A percentile compares a stretch with the other conserved stretches of the same genome.
phyloP scores from a whole-genome alignment of 768 basidiomycete genomes.

The Pluteus cervinus region DNA sequence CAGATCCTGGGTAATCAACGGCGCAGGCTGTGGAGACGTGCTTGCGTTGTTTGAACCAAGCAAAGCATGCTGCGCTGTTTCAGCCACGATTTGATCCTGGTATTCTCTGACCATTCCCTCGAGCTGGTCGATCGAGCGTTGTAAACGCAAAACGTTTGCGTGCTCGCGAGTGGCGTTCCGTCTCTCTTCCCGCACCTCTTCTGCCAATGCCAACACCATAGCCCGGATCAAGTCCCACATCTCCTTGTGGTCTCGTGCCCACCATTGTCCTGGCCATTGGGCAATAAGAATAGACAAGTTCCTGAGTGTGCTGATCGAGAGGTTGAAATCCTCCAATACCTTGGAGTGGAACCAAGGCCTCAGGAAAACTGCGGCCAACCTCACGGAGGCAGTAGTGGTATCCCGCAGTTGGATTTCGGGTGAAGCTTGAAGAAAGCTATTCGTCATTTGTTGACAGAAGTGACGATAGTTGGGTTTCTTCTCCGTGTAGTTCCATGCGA shows the following conservation, averaged over 20 bases:
- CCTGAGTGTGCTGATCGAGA: constrained; percentile 28
- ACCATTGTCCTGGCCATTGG: constrained; percentile 65
- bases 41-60: too few species aligned
- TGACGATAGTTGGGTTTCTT: constrained; percentile 58
- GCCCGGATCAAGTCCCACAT: constrained; percentile 52
- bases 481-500: constrained; percentile 51
- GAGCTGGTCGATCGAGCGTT: constrained; percentile 43
- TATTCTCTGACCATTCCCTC: constrained; percentile 25
- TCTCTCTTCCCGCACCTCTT: constrained; percentile 54
- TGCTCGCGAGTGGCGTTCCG: constrained; percentile 22
- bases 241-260: constrained; percentile 60
- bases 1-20: too few species aligned
- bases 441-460: constrained; percentile 68
- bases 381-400: constrained; percentile 61
- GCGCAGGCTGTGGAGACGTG: too few species aligned
- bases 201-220: constrained; percentile 55
- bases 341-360: constrained; percentile 62
- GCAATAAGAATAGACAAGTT: constrained; percentile 45
- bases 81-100: not conserved
- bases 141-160: constrained; percentile 43
- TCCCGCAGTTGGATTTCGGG: constrained; percentile 55
- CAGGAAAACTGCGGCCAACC: constrained; percentile 61
- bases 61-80: too few species aligned
- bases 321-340: constrained; percentile 30
- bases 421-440: constrained; percentile 50